Evolutionary conservation across 257 asterid species (phyloP), one percentile per base, ranked within the genome.

Genomic region (Striga asiatica): DNA sequence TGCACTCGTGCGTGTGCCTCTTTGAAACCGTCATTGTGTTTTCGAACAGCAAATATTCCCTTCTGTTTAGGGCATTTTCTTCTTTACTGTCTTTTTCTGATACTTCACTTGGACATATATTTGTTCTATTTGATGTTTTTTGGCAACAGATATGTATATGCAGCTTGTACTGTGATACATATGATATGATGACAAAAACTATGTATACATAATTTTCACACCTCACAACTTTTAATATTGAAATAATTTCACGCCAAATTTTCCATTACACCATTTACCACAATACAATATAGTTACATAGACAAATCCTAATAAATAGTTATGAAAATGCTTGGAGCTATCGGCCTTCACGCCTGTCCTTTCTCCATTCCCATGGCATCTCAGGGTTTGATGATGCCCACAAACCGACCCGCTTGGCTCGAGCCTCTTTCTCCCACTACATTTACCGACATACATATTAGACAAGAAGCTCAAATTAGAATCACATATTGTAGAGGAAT

Each of bases 331-430:
- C 3, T 55, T 14, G 6, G 1, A 50, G 42, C 56, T 59, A 66
- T 70, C 89, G 78, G 52, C 77, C 85, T 69, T 82, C 83, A 10
- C 99, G 97, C 61, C 71, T 70, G 55, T 85, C 72, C 73, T 82
- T 92, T 41, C 99, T 82, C 95, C 97, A 88, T 56, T 92, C 95
- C 99, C 95, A 88, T 54, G 99, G 99, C 97, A 71, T 88, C 66
- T 88, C 91, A n/a, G 99, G 99, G 64, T 92, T 85, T 1, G 71
- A 23, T 9, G 82, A 50, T 0, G 93, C 76, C 95, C 99, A 92
- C 49, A 85, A 39, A 4, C 99, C 99, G 7, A 81, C 50, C 17
- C 81, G 70, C 52, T 88, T 92, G 6, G 86, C 89, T 46, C 87
- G 74, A 16, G 97, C 95, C 57, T 81, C 95, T 54, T 66, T 81